Evolutionary conservation across 805 yeast genomes (phyloP).

Genomic region (Sporopachydermia quercuum): DNA sequence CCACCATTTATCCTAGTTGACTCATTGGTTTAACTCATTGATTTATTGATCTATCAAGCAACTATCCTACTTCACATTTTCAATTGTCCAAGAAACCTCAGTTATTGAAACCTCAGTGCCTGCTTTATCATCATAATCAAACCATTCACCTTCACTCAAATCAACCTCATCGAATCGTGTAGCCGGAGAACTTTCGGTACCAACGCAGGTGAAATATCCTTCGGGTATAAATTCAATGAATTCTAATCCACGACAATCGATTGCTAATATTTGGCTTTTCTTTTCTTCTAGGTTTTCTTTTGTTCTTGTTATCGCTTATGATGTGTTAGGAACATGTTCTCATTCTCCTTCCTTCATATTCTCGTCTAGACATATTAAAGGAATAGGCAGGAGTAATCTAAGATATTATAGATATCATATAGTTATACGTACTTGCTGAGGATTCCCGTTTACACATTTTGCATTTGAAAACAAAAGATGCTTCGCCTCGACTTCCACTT

Average conservation of each 20-base stretch:
- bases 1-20: no score
- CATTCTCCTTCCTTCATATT: no score
- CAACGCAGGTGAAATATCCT: slow-evolving; percentile 44
- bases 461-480: slow-evolving; percentile 70
- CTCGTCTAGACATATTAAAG: no score
- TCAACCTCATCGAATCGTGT: slow-evolving; percentile 51
- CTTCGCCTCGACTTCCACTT: slow-evolving; percentile 64
- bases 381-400: no score
- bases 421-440: not conserved
- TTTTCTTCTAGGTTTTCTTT: slow-evolving; percentile 17
- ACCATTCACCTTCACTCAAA: slow-evolving; percentile 76
- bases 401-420: no score
- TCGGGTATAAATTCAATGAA: slow-evolving; percentile 50
- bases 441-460: slow-evolving; percentile 36
- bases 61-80: slow-evolving; percentile 10
- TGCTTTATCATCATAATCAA: slow-evolving; percentile 83
- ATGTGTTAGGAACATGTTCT: no score
- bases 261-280: slow-evolving; percentile 36
- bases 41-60: no score
- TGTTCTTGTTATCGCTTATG: slow-evolving; percentile 21
- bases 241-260: slow-evolving; percentile 82
- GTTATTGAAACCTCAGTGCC: slow-evolving; percentile 69
- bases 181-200: slow-evolving; percentile 26
- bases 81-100: slow-evolving; percentile 54
- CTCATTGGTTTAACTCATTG: no score